Conservation (phyloP, 2,329 filamentous ascomycete genomes). For the Stagonosporopsis rhizophila region DNA sequence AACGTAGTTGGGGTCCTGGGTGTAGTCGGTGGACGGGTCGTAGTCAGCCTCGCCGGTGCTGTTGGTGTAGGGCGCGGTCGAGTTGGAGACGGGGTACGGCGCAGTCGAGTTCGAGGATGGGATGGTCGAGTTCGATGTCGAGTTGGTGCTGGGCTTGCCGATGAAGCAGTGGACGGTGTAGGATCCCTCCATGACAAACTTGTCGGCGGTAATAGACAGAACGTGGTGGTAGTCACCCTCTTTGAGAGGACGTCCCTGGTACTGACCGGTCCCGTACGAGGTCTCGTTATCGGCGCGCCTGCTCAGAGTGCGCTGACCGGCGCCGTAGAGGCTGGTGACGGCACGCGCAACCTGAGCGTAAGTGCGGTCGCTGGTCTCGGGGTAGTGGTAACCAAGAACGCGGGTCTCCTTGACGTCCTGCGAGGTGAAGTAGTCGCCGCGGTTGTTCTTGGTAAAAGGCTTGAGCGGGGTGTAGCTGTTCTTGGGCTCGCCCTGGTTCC, state of each 20-base stretch:
- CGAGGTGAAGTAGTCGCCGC: conserved; percentile 56
- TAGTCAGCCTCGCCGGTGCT: conserved; percentile 35
- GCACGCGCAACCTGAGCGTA: conserved; percentile 34
- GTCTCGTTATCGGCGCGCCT: conserved; percentile 30
- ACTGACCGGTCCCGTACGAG: conserved; percentile 29
- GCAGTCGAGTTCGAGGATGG: conserved; percentile 31
- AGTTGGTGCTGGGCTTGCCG: conserved; percentile 37
- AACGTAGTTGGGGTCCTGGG: conserved; percentile 42
- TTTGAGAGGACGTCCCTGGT: conserved; percentile 42
- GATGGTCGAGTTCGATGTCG: conserved; percentile 25
- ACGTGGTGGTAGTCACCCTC: conserved; percentile 48
- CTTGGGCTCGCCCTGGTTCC: conserved; percentile 56
- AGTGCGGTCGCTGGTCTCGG: conserved; percentile 38
- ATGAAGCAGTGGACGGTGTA: conserved; percentile 48
- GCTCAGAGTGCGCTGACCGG: conserved; percentile 50
- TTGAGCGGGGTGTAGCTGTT: conserved; percentile 59
- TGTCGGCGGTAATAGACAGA: conserved; percentile 42
- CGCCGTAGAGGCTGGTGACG: conserved; percentile 41
- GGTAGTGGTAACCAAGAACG: conserved; percentile 54
- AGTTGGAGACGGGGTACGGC: conserved; percentile 30
- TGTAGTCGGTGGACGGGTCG: conserved; percentile 36
- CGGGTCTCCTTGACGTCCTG: conserved; percentile 41
- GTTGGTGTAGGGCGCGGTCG: conserved; percentile 27
- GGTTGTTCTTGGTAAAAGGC: conserved; percentile 44
- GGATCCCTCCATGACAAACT: conserved; percentile 46